phyloP scores from a whole-genome alignment of 768 basidiomycete genomes.

The Phaeotremella skinneri region DNA sequence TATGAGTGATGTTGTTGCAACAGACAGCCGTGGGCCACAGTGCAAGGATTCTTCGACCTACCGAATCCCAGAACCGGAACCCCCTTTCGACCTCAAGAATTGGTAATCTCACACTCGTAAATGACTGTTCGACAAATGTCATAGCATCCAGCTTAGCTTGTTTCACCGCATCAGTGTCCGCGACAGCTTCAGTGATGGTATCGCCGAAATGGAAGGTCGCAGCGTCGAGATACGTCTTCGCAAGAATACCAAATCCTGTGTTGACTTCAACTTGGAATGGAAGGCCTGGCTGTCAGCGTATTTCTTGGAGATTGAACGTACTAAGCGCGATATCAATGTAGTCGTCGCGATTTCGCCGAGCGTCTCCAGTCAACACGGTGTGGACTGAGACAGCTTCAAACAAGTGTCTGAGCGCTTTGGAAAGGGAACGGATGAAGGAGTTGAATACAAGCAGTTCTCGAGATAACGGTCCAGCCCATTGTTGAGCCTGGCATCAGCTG shows the following conservation, averaged over 20 bases:
- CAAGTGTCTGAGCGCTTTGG: constrained; percentile 82
- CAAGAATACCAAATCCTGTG: constrained; percentile 95
- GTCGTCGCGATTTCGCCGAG: constrained; percentile 81
- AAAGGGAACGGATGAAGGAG: constrained; percentile 88
- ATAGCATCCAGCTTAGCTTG: constrained; percentile 84
- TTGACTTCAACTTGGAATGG: constrained; percentile 96
- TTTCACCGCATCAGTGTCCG: constrained; percentile 71
- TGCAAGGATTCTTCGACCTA: constrained; percentile 55
- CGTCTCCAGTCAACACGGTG: constrained; percentile 87
- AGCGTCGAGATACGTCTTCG: constrained; percentile 87
- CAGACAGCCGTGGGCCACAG: background rate
- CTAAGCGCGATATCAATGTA: constrained; percentile 86
- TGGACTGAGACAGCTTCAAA: constrained; percentile 88
- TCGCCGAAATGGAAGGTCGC: constrained; percentile 85
- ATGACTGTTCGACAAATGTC: constrained; percentile 88
- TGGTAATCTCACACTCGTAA: constrained; percentile 79
- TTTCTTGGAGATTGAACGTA: constrained; percentile 17
- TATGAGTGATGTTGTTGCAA: constrained; percentile 1
- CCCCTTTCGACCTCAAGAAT: constrained; percentile 89
- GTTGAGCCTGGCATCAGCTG: constrained; percentile 61
- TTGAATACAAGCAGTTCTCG: constrained; percentile 97
- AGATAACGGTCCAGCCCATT: constrained; percentile 94
- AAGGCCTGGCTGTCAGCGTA: constrained; percentile 52
- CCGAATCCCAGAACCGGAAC: constrained; percentile 98
- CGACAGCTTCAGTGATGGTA: constrained; percentile 62